Conservation (phyloP, 2,329 filamentous ascomycete genomes). For the Xylaria hypoxylon region DNA sequence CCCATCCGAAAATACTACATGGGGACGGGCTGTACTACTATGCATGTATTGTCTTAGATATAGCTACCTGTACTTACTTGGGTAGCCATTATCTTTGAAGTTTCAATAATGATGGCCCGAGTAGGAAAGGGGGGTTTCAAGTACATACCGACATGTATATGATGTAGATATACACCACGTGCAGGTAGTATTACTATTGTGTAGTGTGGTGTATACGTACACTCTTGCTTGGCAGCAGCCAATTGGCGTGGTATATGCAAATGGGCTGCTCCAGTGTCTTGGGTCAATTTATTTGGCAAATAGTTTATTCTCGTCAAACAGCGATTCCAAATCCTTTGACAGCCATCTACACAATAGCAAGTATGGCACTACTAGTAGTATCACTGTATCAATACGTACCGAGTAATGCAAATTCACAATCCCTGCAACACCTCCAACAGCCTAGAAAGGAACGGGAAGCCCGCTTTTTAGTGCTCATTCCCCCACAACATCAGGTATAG, state of each 20-base stretch:
- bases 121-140: constrained; percentile 17
- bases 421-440: constrained; percentile 26
- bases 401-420: constrained; percentile 29
- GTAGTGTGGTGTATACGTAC: constrained; percentile 11
- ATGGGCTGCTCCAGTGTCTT: constrained; percentile 18
- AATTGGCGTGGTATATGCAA: constrained; percentile 19
- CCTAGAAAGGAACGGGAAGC: constrained; percentile 18
- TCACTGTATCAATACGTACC: too few species aligned
- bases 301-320: constrained; percentile 5
- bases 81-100: not conserved
- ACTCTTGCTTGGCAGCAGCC: constrained; percentile 27
- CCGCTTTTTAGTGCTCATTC: constrained; percentile 28
- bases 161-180: not conserved
- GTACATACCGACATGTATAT: constrained; percentile 11
- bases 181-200: constrained; percentile 29
- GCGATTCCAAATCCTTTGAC: constrained; percentile 34
- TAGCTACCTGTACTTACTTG: not conserved
- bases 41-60: too few species aligned
- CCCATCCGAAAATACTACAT: not conserved
- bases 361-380: constrained; percentile 6
- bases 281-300: constrained; percentile 20
- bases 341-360: constrained; percentile 12
- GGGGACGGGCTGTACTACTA: not conserved
- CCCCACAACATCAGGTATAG: constrained; percentile 16
- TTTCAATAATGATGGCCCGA: constrained; percentile 3